Evolutionary conservation across 23 red algal species (phyloP).

Genomic region (Agarophyton chilense): DNA sequence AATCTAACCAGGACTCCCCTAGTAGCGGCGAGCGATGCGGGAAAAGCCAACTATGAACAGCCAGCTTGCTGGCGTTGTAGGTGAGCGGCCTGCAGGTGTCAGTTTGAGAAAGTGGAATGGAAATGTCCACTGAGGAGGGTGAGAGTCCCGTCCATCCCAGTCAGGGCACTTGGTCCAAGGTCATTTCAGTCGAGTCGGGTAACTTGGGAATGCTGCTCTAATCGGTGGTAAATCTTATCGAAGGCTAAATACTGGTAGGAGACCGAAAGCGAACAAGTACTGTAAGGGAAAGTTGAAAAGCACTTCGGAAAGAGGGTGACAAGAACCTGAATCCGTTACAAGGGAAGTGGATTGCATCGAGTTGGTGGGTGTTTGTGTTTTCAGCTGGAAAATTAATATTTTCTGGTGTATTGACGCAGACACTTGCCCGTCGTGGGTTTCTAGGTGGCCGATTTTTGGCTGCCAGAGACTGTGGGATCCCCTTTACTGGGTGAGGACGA

Average conservation of each 20-base stretch:
- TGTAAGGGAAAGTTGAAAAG: slow-evolving; percentile 92
- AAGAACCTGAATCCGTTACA: slow-evolving; percentile 80
- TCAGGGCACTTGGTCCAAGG: slow-evolving; percentile 54
- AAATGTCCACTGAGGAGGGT: slow-evolving; percentile 75
- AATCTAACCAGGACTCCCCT: slow-evolving; percentile 92
- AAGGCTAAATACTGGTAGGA: slow-evolving; percentile 93
- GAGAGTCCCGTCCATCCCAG: slow-evolving; percentile 85
- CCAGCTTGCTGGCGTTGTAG: slow-evolving; percentile 63
- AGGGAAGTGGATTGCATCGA: slow-evolving; percentile 83
- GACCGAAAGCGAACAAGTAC: slow-evolving; percentile 95
- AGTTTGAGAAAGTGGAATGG: slow-evolving; percentile 54
- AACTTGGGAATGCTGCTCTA: slow-evolving; percentile 94
- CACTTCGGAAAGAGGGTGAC: slow-evolving; percentile 86
- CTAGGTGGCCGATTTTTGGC: slow-evolving; percentile 27
- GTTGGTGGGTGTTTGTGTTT: slow-evolving; percentile 36
- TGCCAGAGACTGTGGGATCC: slow-evolving; percentile 35
- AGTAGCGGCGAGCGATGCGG: slow-evolving; percentile 98
- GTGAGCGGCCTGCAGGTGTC: slow-evolving; percentile 35
- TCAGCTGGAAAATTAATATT: slow-evolving; percentile 34
- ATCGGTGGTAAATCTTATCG: slow-evolving; percentile 95
- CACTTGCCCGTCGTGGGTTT: slow-evolving; percentile 49
- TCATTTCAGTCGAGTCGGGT: slow-evolving; percentile 84
- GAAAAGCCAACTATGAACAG: slow-evolving; percentile 86
- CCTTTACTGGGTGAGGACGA: slow-evolving; percentile 48
- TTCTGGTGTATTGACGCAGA: slow-evolving; percentile 5